Base-by-base conservation (phyloP, 768 basidiomycete genomes). In the Boletus vinaceobasis region DNA sequence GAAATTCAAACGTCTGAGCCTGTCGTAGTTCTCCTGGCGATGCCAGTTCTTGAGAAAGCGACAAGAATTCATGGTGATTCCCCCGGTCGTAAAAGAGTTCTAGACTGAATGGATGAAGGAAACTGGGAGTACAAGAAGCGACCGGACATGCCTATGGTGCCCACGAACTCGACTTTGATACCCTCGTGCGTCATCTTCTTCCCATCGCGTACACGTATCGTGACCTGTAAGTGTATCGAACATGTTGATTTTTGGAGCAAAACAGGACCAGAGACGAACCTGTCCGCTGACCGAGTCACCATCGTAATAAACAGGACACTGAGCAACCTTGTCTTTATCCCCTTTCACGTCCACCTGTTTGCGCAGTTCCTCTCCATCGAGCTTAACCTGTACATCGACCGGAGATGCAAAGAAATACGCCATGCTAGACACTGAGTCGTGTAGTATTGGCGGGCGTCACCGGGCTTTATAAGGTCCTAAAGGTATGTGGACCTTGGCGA, bases 51-150 rank as follows among this genome's bases (percentile, higher is more conserved):
- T 98, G 93, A 0, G 93, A 92, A 63, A 98, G 74, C 7, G 96
- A 97, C 10, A 98, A 77, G 72, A 98, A 98, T 69, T 98, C 97
- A 71, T 98, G 94, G 69, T 98, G 96, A 70, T 98, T 96, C 2
- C 96, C 95, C 21, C 95, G 80, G 77, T 98, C 96, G 67, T 98
- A 98, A 77, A 98, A 98, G 23, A 98, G 79, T 65, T 91, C 88
- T 49, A 27, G 38, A 10, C 10, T 10, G 15, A 31, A 44, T 27
- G n/a, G 14, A 32, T 59, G 40, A 57, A 33, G 48, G 29, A 50
- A 26, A 40, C 14, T 11, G 29, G 32, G 1, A 35, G 13, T 2
- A 32, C 53, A n/a, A 46, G 49, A 49, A 45, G 33, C 7, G 3
- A 38, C 11, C 4, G n/a, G 36, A 72, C 87, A 39, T 59, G 88